Evolutionary conservation across 2,329 filamentous ascomycete genomes (phyloP).

Genomic region (Neocatenulostroma microsporum): DNA sequence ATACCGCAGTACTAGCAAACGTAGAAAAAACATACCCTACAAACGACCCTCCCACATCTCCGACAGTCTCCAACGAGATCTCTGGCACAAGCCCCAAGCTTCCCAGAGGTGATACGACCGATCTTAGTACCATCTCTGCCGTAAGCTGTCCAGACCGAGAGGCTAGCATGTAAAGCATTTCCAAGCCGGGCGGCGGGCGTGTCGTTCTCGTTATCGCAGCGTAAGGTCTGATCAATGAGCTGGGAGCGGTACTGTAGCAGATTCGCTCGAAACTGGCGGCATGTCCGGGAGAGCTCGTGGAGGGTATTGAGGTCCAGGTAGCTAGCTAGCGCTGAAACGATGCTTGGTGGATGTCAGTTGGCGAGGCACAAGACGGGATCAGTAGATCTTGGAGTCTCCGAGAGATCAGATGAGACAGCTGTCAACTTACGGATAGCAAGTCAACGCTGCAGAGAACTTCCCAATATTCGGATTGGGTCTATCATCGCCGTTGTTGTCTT

Average conservation of each 20-base stretch:
- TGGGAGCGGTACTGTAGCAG: slow-evolving; percentile 70
- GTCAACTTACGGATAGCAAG: slow-evolving; percentile 55
- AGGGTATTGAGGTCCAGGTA: slow-evolving; percentile 81
- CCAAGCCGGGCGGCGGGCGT: slow-evolving; percentile 48
- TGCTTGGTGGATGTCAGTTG: slow-evolving; percentile 41
- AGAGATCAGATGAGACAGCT: neutral
- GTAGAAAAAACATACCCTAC: slow-evolving; percentile 56
- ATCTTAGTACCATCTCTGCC: slow-evolving; percentile 24
- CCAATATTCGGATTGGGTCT: slow-evolving; percentile 47
- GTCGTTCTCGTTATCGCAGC: slow-evolving; percentile 63
- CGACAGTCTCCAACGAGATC: slow-evolving; percentile 82
- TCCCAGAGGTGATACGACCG: slow-evolving; percentile 50
- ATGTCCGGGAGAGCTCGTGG: slow-evolving; percentile 73
- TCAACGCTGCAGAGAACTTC: slow-evolving; percentile 53
- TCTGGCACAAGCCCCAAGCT: slow-evolving; percentile 69
- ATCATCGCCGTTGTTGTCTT: slow-evolving; percentile 16
- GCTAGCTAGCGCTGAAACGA: slow-evolving; percentile 66
- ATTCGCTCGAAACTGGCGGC: slow-evolving; percentile 67
- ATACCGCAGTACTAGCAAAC: no score
- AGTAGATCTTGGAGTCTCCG: neutral
- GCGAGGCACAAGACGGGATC: neutral
- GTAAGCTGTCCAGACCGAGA: slow-evolving; percentile 20
- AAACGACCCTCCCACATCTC: slow-evolving; percentile 67
- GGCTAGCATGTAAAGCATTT: slow-evolving; percentile 27
- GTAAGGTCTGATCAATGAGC: slow-evolving; percentile 67